A percentile compares a stretch with the other conserved stretches of the same genome.
Evolutionary conservation across 2,329 filamentous ascomycete species (phyloP).

Genomic region (Ceratocystis colombiana): DNA sequence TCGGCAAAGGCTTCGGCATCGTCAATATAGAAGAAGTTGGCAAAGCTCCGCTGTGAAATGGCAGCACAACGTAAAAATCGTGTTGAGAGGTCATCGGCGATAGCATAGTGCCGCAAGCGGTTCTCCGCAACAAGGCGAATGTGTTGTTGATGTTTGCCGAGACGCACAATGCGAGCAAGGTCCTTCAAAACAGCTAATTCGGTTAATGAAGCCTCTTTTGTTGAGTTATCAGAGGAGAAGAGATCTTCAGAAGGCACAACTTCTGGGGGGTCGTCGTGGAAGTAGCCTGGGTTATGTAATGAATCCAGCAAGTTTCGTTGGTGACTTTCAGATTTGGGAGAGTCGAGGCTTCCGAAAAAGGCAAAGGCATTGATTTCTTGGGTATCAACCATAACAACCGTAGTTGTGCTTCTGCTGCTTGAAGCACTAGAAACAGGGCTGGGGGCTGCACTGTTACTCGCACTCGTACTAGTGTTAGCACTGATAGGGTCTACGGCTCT

Average conservation of each 20-base stretch:
- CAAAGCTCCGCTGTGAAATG: conserved; percentile 62
- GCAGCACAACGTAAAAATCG: conserved; percentile 66
- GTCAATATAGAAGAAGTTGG: conserved; percentile 67
- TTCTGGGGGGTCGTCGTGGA: conserved; percentile 22
- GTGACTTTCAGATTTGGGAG: background rate
- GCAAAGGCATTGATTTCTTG: background rate
- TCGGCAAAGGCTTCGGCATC: conserved; percentile 67
- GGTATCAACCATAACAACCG: background rate
- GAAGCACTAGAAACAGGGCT: conserved; percentile 1
- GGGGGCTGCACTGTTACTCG: background rate
- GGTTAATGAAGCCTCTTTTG: conserved; percentile 40
- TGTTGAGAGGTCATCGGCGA: conserved; percentile 64
- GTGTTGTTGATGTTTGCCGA: conserved; percentile 73
- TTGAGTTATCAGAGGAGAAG: background rate
- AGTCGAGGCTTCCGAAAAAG: background rate
- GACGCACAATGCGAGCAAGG: conserved; percentile 64
- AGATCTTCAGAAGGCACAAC: conserved; percentile 15
- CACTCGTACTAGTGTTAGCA: background rate
- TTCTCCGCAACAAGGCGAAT: conserved; percentile 63
- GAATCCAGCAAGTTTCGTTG: background rate
- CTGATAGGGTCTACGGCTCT: background rate
- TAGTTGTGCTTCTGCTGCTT: background rate
- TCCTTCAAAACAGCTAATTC: conserved; percentile 58
- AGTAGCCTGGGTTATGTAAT: background rate
- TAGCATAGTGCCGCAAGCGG: conserved; percentile 62